Percentiles rank a stretch among this genome's conserved stretches.
Conservation (phyloP, 2,329 filamentous ascomycete genomes). For the Aureobasidium vineae region DNA sequence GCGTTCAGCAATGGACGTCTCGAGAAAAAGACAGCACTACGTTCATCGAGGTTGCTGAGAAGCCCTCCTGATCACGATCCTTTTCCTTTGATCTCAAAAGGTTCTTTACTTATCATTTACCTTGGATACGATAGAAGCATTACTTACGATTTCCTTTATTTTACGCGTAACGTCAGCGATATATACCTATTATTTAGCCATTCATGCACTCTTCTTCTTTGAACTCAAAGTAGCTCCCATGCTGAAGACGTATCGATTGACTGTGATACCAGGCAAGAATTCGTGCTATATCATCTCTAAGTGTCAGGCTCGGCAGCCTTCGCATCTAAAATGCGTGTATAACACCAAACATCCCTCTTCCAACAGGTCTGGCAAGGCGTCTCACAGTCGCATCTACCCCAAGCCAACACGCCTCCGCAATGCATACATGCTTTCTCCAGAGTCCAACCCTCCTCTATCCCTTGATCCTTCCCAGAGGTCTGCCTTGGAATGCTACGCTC, state of each 20-base stretch:
- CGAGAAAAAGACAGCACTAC: not conserved
- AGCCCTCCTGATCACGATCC: constrained; percentile 11
- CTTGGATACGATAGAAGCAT: constrained; percentile 13
- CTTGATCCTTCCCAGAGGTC: not conserved
- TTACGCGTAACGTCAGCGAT: constrained; percentile 1
- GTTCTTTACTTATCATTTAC: not conserved
- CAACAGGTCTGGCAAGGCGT: constrained; percentile 25
- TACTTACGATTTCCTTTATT: constrained; percentile 4
- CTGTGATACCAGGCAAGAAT: too few species aligned
- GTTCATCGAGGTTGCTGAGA: constrained; percentile 1
- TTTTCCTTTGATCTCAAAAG: not conserved
- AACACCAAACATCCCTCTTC: constrained; percentile 27
- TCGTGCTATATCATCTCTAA: constrained; percentile 7
- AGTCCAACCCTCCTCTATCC: constrained; percentile 6
- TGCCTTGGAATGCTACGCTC: not conserved
- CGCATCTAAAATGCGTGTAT: constrained; percentile 24
- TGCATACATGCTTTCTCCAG: constrained; percentile 29
- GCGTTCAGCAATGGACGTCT: not conserved
- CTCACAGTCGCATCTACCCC: constrained; percentile 26
- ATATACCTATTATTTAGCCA: constrained; percentile 3
- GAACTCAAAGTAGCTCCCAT: not conserved
- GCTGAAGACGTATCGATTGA: not conserved
- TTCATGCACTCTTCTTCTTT: not conserved
- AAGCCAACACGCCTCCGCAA: constrained; percentile 28
- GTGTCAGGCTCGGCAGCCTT: constrained; percentile 5